Evolutionary conservation across 306 rosid genomes (phyloP).

Genomic region (Dryas octopetala): DNA sequence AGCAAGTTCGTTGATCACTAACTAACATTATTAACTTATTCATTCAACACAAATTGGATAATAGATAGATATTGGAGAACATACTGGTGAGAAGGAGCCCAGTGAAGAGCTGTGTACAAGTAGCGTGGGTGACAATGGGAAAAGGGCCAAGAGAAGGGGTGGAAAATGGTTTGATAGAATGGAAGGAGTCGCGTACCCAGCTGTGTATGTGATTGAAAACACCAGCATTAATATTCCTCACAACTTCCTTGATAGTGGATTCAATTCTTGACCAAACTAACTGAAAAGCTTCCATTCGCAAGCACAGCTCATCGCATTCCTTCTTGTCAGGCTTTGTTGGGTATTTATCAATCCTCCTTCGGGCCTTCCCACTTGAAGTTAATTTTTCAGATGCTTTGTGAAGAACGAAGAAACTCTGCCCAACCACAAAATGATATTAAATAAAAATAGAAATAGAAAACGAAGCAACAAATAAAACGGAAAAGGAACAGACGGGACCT

Average conservation of each 20-base stretch:
- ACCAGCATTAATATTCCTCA: constrained; percentile 56
- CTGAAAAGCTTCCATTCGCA: constrained; percentile 51
- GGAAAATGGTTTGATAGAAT: constrained; percentile 42
- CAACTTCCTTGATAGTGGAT: constrained; percentile 64
- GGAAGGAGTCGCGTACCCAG: constrained; percentile 70
- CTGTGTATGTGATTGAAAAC: constrained; percentile 56
- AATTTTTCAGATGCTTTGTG: constrained; percentile 55
- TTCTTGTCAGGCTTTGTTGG: constrained; percentile 33
- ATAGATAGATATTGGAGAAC: constrained; percentile 13
- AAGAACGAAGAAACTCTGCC: constrained; percentile 74
- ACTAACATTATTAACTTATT: background rate
- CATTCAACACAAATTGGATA: background rate
- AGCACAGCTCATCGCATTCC: constrained; percentile 30
- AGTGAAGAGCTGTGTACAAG: constrained; percentile 51
- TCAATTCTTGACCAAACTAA: constrained; percentile 69
- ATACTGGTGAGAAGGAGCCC: constrained; percentile 75
- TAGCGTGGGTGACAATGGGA: constrained; percentile 52
- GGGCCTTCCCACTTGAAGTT: constrained; percentile 5
- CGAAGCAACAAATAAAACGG: background rate
- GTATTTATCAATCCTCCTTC: constrained; percentile 53
- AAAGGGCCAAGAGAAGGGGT: constrained; percentile 50
- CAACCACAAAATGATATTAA: background rate
- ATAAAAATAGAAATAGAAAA: background rate
- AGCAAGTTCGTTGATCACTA: background rate
- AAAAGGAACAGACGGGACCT: constrained; percentile 8